Evolutionary conservation across 108 stramenopile genomes (phyloP).

Genomic region (Fragilaria crotonensis): DNA sequence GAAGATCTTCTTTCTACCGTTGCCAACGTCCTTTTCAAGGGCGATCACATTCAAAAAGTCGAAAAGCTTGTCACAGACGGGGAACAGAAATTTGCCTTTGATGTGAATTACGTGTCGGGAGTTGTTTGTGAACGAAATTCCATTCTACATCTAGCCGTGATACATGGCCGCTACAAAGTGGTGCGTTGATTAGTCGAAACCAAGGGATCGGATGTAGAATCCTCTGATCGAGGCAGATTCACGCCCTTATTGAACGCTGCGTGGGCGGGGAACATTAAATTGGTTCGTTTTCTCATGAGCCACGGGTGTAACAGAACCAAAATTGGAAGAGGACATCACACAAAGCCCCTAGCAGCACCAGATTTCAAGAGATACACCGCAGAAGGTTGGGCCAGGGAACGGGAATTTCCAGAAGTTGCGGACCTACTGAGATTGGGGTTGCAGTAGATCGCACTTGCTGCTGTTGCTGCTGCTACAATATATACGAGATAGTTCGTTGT

Average conservation of each 20-base stretch:
- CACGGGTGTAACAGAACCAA: constrained; percentile 48
- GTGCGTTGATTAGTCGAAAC: constrained; percentile 70
- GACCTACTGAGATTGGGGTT: constrained; percentile 61
- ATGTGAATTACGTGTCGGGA: constrained; percentile 64
- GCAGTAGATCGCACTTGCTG: too few relatives aligned
- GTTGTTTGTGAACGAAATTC: constrained; percentile 78
- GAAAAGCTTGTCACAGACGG: constrained; percentile 56
- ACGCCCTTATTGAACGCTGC: constrained; percentile 80
- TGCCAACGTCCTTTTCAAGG: constrained; percentile 37
- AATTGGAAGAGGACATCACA: constrained; percentile 57
- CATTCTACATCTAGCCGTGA: constrained; percentile 70
- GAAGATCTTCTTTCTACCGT: constrained; percentile 62
- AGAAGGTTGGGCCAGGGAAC: constrained; percentile 65
- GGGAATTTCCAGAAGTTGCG: constrained; percentile 59
- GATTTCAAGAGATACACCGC: constrained; percentile 70
- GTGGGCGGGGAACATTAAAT: constrained; percentile 53
- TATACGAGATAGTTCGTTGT: too few relatives aligned
- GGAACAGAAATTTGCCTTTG: constrained; percentile 53
- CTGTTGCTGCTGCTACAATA: too few relatives aligned
- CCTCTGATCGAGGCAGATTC: constrained; percentile 65
- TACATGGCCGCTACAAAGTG: constrained; percentile 58
- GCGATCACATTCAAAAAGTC: constrained; percentile 56
- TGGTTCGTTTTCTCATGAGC: constrained; percentile 58
- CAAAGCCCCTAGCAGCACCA: constrained; percentile 49
- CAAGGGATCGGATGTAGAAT: constrained; percentile 69